Base-by-base conservation (phyloP, 257 asterid genomes). In the Nicotiana attenuata region DNA sequence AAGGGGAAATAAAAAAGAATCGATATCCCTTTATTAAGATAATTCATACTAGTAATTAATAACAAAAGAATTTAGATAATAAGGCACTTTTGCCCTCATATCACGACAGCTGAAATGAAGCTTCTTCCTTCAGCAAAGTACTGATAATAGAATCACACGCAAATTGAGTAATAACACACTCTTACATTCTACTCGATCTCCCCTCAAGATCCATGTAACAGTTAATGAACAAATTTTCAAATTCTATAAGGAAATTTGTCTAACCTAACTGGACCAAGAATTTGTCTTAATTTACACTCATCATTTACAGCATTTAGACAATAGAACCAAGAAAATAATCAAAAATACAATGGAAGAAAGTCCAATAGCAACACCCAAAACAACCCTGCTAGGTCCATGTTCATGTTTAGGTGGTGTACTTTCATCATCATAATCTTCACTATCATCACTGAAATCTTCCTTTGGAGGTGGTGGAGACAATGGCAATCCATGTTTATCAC, bases 341-440 rank as follows among this genome's bases (percentile, higher is more conserved):
- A 96, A 89, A 82, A 94, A 92, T 24, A 94, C 95, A 82, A 96
- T 90, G 8, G 97, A 89, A 31, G 98, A 94, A 16, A 96, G 93
- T 57, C 92, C 97, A 86, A 96, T 91, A 2, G 98, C 97, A 82
- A 94, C 88, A 45, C 98, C 98, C 77, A 96, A 95, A 86, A 96
- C 98, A 82, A 93, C 88, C 95, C 91, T 96, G 88, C 84, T 96
- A 67, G 98, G 97, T 1, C 99, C 99, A 77, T 69, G 85, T 57
- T 89, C 92, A 83, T 82, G 90, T 33, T 80, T 90, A 75, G 66
- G 85, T 71, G 31, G 65, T 65, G 65, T 57, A 68, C 47, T 13
- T 20, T 82, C 85, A 35, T 79, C 89, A 64, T 80, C 87, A 22
- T 83, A 29, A 77, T 91, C 90, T 8, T 86, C 85, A 19, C 87